Evolutionary conservation across 2,329 filamentous ascomycete genomes (phyloP), one percentile per base, ranked within the genome.

Genomic region (Penicillium vulpinum): DNA sequence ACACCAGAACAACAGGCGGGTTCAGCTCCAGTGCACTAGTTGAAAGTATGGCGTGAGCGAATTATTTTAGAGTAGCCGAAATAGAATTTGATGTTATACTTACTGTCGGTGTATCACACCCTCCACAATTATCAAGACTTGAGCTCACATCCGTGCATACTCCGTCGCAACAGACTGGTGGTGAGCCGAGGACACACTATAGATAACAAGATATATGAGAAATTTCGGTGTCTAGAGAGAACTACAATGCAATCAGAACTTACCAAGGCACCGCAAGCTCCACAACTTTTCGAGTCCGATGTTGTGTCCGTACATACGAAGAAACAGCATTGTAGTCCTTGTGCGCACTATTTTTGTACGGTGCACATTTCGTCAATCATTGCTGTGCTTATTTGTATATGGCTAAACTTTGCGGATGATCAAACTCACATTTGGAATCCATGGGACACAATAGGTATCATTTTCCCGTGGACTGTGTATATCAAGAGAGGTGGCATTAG

Each of bases 1-100:
- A 35, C 48, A 9, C 56, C 59, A 22, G 40, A 54, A 22, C 61
- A 63, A 35, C 61, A 61, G 24, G 61, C 61, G 1, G 61, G 61
- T 5, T 33, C 39, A 1, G 29, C 45, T 48, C 61, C 61, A 9
- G 29, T 46, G 35, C 61, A 63, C 61, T 63, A 38, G 2, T 33
- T 22, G n/a, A 8, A 40, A 24, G 1, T 21, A 5, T 29, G 24
- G 15, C 5, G 4, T 41, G 3, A 11, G 15, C 26, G 11, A n/a
- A n/a, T 2, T 6, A n/a, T 13, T 39, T 11, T 8, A n/a, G 6
- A n/a, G n/a, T 41, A 21, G 3, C 39, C 13, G 16, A 4, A 13
- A n/a, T 43, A 18, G 2, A 28, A 11, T 5, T 28, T n/a, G 24
- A 41, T 6, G n/a, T 35, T 10, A 21, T 31, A 47, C 36, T 35